These are phyloP conservation scores for Herpetospermum pedunculosum DNA, from an alignment of 306 rosid genomes.

Conservation along the genomic window DNA sequence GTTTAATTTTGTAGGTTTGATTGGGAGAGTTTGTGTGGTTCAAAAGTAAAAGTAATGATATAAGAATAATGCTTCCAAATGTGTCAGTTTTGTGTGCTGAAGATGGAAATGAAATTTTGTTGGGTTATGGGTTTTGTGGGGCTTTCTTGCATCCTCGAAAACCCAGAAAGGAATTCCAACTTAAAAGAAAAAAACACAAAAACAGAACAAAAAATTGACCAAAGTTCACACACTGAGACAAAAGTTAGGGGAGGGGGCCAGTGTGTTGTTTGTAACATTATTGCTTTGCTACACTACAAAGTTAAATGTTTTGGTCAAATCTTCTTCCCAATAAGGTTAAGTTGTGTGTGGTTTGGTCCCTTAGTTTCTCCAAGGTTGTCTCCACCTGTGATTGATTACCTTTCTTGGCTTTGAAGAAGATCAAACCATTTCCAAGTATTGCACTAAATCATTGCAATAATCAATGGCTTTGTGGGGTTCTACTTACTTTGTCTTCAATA, in stretches of 20 bases:
- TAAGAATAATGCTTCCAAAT: background rate
- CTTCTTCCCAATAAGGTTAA: constrained; percentile 6
- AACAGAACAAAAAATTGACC: background rate
- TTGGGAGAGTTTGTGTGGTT: constrained; percentile 9
- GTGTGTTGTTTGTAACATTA: background rate
- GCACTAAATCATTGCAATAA: background rate
- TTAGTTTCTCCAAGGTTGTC: constrained; percentile 39
- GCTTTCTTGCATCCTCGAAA: constrained; percentile 10
- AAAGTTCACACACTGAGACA: background rate
- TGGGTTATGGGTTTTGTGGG: background rate
- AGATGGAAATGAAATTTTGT: background rate
- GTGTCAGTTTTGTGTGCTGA: background rate
- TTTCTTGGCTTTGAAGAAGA: constrained; percentile 12
- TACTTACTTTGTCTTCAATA: constrained; percentile 12
- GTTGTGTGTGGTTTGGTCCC: constrained; percentile 10
- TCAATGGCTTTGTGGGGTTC: constrained; percentile 4
- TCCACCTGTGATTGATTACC: constrained; percentile 30
- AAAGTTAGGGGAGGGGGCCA: background rate
- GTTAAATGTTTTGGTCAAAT: constrained; percentile 8
- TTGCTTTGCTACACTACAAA: constrained; percentile 1
- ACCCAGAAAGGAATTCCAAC: constrained; percentile 7
- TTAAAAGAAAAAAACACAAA: background rate
- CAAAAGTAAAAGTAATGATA: constrained; percentile 11
- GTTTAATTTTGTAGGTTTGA: constrained; percentile 1
- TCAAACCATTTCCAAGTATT: background rate